A percentile compares a stretch with the other conserved stretches of the same genome.
phyloP scores from a whole-genome alignment of 2,329 filamentous ascomycete species.

The Raffaelea deltoideospora region DNA sequence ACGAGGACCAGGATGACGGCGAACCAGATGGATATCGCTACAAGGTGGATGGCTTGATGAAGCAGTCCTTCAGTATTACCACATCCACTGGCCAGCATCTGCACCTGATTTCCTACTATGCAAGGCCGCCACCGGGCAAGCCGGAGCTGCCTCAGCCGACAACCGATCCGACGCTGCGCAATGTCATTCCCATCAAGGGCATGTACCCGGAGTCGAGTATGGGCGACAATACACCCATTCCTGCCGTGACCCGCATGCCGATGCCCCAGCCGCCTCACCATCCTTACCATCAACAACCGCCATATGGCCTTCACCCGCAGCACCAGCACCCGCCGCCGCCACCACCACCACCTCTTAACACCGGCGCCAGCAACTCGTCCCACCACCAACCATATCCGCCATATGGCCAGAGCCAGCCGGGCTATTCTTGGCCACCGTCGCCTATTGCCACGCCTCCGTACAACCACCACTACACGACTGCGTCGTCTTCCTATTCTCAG shows the following conservation, averaged over 20 bases:
- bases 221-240: slow-evolving; percentile 60
- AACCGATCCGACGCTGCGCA: slow-evolving; percentile 61
- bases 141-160: slow-evolving; percentile 68
- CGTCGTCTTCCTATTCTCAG: slow-evolving; percentile 15
- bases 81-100: slow-evolving; percentile 79
- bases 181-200: slow-evolving; percentile 77
- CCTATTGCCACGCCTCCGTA: slow-evolving; percentile 39
- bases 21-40: slow-evolving; percentile 87
- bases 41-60: slow-evolving; percentile 95
- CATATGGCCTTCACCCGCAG: slow-evolving; percentile 2
- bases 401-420: slow-evolving; percentile 24
- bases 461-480: slow-evolving; percentile 28
- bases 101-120: slow-evolving; percentile 95
- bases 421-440: slow-evolving; percentile 40
- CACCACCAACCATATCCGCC: slow-evolving; percentile 13
- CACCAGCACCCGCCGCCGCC: slow-evolving; percentile 1
- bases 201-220: slow-evolving; percentile 96
- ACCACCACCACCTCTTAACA: not conserved
- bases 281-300: slow-evolving; percentile 12
- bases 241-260: slow-evolving; percentile 64
- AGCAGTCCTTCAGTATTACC: slow-evolving; percentile 98
- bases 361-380: no score
- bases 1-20: slow-evolving; percentile 71
- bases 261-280: slow-evolving; percentile 36
- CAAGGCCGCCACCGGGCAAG: slow-evolving; percentile 58